Base-by-base conservation (phyloP, 306 rosid species). In the Ormosia semicastrata region DNA sequence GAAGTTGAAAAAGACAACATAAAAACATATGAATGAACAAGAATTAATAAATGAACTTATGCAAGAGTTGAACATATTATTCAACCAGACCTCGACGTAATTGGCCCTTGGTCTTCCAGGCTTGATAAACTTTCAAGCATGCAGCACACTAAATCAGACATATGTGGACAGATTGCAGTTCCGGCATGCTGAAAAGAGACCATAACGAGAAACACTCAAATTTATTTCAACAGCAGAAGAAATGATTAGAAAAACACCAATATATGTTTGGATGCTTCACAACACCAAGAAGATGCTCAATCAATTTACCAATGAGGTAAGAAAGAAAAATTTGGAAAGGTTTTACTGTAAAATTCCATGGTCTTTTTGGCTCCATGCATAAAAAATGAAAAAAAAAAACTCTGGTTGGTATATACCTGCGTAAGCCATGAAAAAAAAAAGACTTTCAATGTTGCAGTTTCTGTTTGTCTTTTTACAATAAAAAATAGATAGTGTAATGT, bases 101-200 rank as follows among this genome's bases (percentile, higher is more conserved):
- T 95, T 95, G 78, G 98, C 53, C 92, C 87, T 84, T 93, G 99
- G 88, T 93, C 95, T 88, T 95, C 99, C 47, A 95, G 93, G 89
- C 99, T 93, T 47, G 98, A 95, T 85, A 95, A 90, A 86, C 98
- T 93, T 89, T 95, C 99, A 29, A 95, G 93, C 99, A 95, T 95
- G 86, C 98, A 95, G 85, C 97, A 93, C 76, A 95, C 98, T 84
- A 93, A 75, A 82, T 92, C 97, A 83, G 99, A 87, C 84, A 95
- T 86, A 81, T 91, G 97, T 29, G 98, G 88, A 84, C 94, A 92
- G 78, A 95, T 90, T 62, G 98, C 92, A 82, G 81, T 82, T 78
- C 99, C 97, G 70, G 99, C 99, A 83, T 94, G 97, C 99, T 95
- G 80, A 80, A 80, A 74, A n/a, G n/a, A n/a, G n/a, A n/a, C n/a